Evolutionary conservation across 768 basidiomycete species (phyloP).

Genomic region (Neoboletus brunneissimus): DNA sequence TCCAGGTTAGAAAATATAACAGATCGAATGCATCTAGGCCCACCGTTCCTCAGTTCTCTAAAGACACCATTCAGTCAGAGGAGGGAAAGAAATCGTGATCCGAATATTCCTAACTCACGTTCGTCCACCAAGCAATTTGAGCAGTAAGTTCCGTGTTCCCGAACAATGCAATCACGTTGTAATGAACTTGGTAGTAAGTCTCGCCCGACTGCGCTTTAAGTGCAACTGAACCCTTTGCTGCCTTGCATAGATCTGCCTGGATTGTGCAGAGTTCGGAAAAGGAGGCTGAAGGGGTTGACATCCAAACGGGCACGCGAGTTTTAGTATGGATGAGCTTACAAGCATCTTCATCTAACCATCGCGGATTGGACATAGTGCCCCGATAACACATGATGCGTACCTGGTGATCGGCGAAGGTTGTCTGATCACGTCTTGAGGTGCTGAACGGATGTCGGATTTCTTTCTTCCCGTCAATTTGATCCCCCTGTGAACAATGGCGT

Average conservation of each 20-base stretch:
- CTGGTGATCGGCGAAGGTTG: neutral
- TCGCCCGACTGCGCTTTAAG: neutral
- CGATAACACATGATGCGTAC: neutral
- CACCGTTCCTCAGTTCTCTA: neutral
- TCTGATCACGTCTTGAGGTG: neutral
- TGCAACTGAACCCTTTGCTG: neutral
- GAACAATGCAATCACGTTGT: neutral
- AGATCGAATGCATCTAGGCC: neutral
- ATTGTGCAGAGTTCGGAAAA: neutral
- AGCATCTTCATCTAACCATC: neutral
- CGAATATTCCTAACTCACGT: neutral
- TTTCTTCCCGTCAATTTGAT: neutral
- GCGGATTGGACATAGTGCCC: neutral
- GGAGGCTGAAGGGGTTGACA: neutral
- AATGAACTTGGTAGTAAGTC: neutral
- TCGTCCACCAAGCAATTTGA: neutral
- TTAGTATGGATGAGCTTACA: neutral
- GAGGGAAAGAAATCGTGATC: neutral
- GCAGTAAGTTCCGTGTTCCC: neutral
- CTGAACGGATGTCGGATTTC: neutral
- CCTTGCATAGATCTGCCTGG: neutral
- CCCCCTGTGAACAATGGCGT: neutral
- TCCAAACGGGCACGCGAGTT: neutral
- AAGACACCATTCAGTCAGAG: neutral
- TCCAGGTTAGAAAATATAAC: neutral